Percentiles rank a stretch among this genome's conserved stretches.
Evolutionary conservation across 2,329 filamentous ascomycete genomes (phyloP).

Genomic region (Epichloe gansuensis): DNA sequence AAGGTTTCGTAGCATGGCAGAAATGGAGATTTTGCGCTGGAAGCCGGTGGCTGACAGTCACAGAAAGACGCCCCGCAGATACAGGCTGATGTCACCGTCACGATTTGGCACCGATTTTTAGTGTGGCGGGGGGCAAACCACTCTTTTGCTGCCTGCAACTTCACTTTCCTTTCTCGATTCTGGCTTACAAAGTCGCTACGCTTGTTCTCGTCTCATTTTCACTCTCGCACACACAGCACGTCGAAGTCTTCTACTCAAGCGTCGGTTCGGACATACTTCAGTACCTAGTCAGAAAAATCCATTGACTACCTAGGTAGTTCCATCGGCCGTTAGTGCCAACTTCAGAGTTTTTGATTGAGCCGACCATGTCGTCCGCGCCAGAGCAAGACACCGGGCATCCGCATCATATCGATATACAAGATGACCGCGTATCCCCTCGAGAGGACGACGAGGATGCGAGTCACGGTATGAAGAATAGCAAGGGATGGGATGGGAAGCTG

Average conservation of each 20-base stretch:
- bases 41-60: neutral
- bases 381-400: conserved; percentile 24
- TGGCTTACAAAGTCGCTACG: neutral
- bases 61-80: neutral
- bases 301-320: neutral
- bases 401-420: conserved; percentile 37
- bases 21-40: neutral
- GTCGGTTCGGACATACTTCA: neutral
- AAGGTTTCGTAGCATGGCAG: no score
- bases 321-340: neutral
- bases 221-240: neutral
- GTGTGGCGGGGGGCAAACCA: neutral
- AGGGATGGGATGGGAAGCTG: conserved; percentile 76
- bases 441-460: conserved; percentile 29
- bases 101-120: neutral
- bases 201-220: neutral
- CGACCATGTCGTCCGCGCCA: conserved; percentile 18
- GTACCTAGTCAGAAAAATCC: neutral
- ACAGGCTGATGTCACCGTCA: conserved; percentile 2
- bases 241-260: neutral
- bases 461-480: conserved; percentile 42
- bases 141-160: neutral
- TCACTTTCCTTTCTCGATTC: no score
- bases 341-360: neutral
- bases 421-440: conserved; percentile 26